Percentiles rank a stretch among this genome's conserved stretches.
Conservation (phyloP, 75 land plant species). For the Selaginella moellendorffii region DNA sequence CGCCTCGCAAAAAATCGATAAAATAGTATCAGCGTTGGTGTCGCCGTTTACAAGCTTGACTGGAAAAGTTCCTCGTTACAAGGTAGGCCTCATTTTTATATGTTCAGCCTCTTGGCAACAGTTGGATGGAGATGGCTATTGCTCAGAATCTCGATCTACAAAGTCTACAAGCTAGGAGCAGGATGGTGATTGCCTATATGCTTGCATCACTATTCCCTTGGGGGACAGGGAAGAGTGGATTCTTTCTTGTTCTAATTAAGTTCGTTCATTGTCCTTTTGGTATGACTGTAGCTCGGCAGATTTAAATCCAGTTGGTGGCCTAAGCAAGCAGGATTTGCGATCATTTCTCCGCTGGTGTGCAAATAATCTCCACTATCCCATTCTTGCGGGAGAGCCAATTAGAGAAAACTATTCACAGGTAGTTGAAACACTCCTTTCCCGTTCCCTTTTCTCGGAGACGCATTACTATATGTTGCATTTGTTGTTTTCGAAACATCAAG, state of each 20-base stretch:
- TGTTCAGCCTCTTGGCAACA: slow-evolving; percentile 10
- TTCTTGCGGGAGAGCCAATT: slow-evolving; percentile 89
- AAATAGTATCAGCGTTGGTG: slow-evolving; percentile 59
- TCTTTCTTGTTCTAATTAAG: slow-evolving; percentile 90
- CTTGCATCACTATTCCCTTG: slow-evolving; percentile 94
- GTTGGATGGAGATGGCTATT: slow-evolving; percentile 94
- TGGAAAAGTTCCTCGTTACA: slow-evolving; percentile 71
- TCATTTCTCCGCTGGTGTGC: slow-evolving; percentile 89
- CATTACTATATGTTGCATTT: not conserved
- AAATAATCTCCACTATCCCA: slow-evolving; percentile 51
- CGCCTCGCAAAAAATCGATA: slow-evolving; percentile 68
- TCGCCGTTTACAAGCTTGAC: slow-evolving; percentile 65
- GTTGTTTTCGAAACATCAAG: slow-evolving; percentile 56
- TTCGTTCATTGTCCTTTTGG: too few species aligned
- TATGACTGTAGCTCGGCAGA: slow-evolving; percentile 99
- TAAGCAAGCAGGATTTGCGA: slow-evolving; percentile 89
- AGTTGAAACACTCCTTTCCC: not conserved
- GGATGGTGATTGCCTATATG: slow-evolving; percentile 95
- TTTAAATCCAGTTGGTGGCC: slow-evolving; percentile 95
- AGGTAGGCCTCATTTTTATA: slow-evolving; percentile 31
- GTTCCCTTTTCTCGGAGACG: not conserved
- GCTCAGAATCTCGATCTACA: slow-evolving; percentile 86
- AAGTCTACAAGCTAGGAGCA: slow-evolving; percentile 92
- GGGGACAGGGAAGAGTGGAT: slow-evolving; percentile 76
- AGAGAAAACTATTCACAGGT: slow-evolving; percentile 78